These are phyloP conservation scores for Styphnolobium japonicum DNA, from an alignment of 306 rosid genomes.

Conservation along the genomic window DNA sequence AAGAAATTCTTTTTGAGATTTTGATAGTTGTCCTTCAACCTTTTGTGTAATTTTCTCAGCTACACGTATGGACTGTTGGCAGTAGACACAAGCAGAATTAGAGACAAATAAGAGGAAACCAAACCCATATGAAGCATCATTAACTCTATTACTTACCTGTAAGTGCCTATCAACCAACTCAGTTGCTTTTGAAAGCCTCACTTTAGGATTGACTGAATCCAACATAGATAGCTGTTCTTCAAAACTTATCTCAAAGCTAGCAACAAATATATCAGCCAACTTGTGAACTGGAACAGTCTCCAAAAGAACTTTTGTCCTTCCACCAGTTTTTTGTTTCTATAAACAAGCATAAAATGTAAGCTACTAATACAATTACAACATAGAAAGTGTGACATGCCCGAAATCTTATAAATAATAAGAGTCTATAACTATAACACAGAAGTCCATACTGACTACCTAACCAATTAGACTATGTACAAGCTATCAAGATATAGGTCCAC, in stretches of 20 bases:
- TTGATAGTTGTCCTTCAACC: slow-evolving; percentile 97
- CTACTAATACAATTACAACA: slow-evolving; percentile 11
- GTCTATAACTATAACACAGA: background rate
- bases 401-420: slow-evolving; percentile 11
- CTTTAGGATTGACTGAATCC: slow-evolving; percentile 92
- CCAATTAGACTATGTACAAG: background rate
- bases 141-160: slow-evolving; percentile 56
- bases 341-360: slow-evolving; percentile 35
- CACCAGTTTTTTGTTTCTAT: slow-evolving; percentile 96
- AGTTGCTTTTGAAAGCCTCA: slow-evolving; percentile 94
- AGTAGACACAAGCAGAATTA: slow-evolving; percentile 33
- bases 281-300: slow-evolving; percentile 98
- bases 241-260: slow-evolving; percentile 97
- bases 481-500: background rate
- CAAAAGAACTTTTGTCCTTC: slow-evolving; percentile 91
- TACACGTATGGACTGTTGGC: slow-evolving; percentile 90
- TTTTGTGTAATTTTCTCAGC: slow-evolving; percentile 98
- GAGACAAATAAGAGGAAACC: slow-evolving; percentile 20
- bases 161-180: slow-evolving; percentile 97
- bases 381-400: background rate
- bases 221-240: slow-evolving; percentile 92
- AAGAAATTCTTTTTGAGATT: slow-evolving; percentile 97
- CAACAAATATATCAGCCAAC: slow-evolving; percentile 98
- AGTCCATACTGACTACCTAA: slow-evolving; percentile 9
- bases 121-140: slow-evolving; percentile 17